Conservation (phyloP, 805 yeast genomes). For the Candida jianshihensis region DNA sequence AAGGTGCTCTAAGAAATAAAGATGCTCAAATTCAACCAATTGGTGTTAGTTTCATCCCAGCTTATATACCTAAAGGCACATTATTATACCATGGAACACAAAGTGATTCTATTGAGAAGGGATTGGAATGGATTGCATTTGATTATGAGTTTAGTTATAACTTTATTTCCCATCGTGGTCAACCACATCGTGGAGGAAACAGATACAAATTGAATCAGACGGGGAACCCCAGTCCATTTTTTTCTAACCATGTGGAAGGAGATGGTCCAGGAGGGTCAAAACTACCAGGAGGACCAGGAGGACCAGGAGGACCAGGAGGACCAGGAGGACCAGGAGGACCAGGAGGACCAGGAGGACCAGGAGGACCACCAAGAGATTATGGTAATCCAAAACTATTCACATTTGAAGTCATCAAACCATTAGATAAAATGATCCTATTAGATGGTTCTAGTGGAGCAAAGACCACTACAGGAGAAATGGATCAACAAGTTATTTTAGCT, state of each 20-base stretch:
- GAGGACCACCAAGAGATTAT: not conserved
- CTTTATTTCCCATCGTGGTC: constrained; percentile 30
- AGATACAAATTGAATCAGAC: no score
- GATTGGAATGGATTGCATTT: constrained; percentile 59
- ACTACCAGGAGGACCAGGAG: not conserved
- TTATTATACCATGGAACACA: constrained; percentile 47
- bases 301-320: not conserved
- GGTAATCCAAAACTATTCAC: constrained; percentile 31
- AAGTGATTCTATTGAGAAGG: constrained; percentile 33
- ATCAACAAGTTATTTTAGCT: constrained; percentile 41
- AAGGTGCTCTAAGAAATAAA: constrained; percentile 45
- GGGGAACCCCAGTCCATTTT: no score
- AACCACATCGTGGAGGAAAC: constrained; percentile 5
- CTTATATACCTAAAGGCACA: constrained; percentile 53
- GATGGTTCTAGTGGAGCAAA: constrained; percentile 72
- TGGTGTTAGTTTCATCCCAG: constrained; percentile 54
- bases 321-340: not conserved
- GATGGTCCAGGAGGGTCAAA: constrained; percentile 4
- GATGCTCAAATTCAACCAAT: constrained; percentile 46
- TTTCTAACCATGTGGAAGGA: not conserved
- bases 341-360: constrained; percentile 1
- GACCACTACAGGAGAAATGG: constrained; percentile 52
- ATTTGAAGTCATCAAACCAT: constrained; percentile 39
- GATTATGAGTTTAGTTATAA: constrained; percentile 53
- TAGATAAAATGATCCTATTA: constrained; percentile 42